Evolutionary conservation across 2,329 filamentous ascomycete species (phyloP), one percentile per base, ranked within the genome.

Genomic region (Trichoderma atrobrunneum): DNA sequence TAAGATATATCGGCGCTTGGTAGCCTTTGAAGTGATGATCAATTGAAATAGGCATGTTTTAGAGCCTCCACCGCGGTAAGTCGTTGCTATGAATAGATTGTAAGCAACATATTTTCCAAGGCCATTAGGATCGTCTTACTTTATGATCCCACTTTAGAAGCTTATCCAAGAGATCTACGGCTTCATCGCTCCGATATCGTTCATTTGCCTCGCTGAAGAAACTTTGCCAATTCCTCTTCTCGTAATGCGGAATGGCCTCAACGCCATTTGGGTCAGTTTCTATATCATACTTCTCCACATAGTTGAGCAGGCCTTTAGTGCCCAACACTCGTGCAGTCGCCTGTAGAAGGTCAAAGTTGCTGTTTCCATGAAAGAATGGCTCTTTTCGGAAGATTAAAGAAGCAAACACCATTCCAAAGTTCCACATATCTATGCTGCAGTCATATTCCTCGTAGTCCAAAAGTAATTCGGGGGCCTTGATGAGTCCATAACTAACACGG

Each of bases 351-450:
- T 99, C 96, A 11, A 95, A 94, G 84, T 98, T 99, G 84, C 94
- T 98, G 84, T 97, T 95, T 74, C 97, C 96, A 78, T 99, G 97
- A 89, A 99, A 99, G 85, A 99, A 99, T 1, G 96, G 96, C 81
- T 99, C 96, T 83, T 98, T 98, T 79, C 96, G 90, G 87, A 99
- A 99, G 81, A 99, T 99, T 96, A 99, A 99, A 39, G 95, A 98
- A 0, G 96, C 96, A 80, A 99, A 98, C 95, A 99, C 98, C 76
- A 96, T 95, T 54, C 96, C 96, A 56, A 99, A 85, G 70, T 94
- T 98, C 96, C 96, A 99, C 95, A 99, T 98, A 81, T 99, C 96
- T 70, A 99, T 87, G 72, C 95, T 98, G 85, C 99, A 99, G 84
- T 99, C 96, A 83, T 99, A 99, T 83, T 98, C 95, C 81, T 99